These are phyloP conservation scores for Gossypium raimondii DNA, from an alignment of 345 rosid species.

Conservation along the genomic window DNA sequence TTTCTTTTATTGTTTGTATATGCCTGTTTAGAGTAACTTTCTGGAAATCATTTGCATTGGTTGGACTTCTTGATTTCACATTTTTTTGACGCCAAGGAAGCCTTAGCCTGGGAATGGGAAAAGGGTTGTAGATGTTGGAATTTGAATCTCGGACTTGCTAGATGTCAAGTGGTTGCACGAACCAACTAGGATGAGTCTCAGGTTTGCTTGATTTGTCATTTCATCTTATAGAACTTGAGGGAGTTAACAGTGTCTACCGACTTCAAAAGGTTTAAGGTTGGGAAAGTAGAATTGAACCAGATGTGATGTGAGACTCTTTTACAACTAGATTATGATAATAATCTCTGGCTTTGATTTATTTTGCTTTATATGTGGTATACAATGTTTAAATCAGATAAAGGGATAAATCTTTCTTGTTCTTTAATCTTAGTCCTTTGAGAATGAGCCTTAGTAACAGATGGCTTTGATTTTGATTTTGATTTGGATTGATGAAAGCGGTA, in stretches of 20 bases:
- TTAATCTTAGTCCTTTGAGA: not conserved
- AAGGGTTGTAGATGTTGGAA: not conserved
- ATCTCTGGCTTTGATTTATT: not conserved
- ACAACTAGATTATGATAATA: not conserved
- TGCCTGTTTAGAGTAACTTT: not conserved
- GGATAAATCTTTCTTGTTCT: not conserved
- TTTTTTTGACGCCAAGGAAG: too few relatives aligned
- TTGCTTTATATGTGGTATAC: not conserved
- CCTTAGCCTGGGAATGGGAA: too few relatives aligned
- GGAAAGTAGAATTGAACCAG: not conserved
- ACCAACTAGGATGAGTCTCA: not conserved
- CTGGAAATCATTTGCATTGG: not conserved
- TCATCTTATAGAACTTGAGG: not conserved
- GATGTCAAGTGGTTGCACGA: not conserved
- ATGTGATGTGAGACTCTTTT: not conserved
- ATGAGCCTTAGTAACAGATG: not conserved
- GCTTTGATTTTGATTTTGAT: not conserved
- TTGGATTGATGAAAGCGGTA: not conserved
- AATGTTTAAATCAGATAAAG: not conserved
- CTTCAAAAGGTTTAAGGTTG: not conserved
- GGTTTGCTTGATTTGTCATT: not conserved
- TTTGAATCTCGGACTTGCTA: not conserved
- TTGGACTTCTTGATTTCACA: not conserved
- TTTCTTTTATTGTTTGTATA: not conserved
- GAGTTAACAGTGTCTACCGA: not conserved